phyloP scores from a whole-genome alignment of 2,329 filamentous ascomycete species.

The Orbilia ellipsospora region DNA sequence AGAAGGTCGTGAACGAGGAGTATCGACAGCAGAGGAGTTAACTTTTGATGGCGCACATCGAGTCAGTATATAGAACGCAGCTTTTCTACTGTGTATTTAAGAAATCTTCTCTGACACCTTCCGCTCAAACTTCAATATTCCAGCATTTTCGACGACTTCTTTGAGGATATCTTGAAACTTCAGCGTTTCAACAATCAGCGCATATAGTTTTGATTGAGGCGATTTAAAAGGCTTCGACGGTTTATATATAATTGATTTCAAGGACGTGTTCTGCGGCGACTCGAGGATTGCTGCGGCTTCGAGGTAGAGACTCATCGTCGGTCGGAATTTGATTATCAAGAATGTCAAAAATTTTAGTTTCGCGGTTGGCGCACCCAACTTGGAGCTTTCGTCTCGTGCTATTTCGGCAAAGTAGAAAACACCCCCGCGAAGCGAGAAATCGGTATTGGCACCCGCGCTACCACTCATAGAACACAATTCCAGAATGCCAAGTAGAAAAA shows the following conservation, averaged over 20 bases:
- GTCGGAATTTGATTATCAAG: too few relatives aligned
- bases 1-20: constrained; percentile 88
- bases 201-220: constrained; percentile 83
- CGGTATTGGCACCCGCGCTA: too few relatives aligned
- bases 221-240: constrained; percentile 78
- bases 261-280: constrained; percentile 75
- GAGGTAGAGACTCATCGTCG: constrained; percentile 89
- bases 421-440: too few relatives aligned
- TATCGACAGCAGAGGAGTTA: constrained; percentile 70
- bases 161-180: constrained; percentile 91
- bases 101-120: constrained; percentile 71
- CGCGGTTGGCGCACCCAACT: too few relatives aligned
- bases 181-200: constrained; percentile 82
- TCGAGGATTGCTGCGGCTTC: constrained; percentile 83
- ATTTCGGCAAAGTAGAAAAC: too few relatives aligned
- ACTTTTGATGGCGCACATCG: not conserved
- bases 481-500: too few relatives aligned
- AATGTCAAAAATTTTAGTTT: too few relatives aligned
- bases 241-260: constrained; percentile 85
- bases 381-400: too few relatives aligned
- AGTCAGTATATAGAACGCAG: too few relatives aligned
- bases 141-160: constrained; percentile 86
- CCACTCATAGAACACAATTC: too few relatives aligned
- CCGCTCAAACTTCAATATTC: constrained; percentile 79
- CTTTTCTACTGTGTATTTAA: not conserved